These are phyloP conservation scores for Cryptosporidium ryanae DNA, from an alignment of 169 alveolate genomes.

Conservation along the genomic window DNA sequence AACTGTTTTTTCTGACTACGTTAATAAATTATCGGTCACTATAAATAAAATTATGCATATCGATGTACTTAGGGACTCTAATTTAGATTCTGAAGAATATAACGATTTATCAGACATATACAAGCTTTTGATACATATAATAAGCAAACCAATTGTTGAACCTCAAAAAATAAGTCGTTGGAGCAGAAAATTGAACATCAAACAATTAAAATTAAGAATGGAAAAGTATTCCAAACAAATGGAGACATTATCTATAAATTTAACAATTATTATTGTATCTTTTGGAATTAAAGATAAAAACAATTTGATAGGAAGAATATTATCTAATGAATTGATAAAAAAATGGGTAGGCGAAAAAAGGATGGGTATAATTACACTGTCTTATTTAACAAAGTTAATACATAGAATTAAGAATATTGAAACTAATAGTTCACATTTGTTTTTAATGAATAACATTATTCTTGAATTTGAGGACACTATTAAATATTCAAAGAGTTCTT, in stretches of 20 bases:
- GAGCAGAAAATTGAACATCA: constrained; percentile 40
- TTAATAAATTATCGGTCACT: constrained; percentile 1
- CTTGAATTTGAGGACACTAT: constrained; percentile 19
- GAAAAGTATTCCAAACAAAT: constrained; percentile 35
- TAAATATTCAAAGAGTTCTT: constrained; percentile 24
- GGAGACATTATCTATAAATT: constrained; percentile 41
- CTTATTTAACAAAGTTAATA: constrained; percentile 38
- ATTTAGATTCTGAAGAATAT: not conserved
- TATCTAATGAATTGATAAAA: constrained; percentile 26
- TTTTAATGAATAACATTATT: constrained; percentile 12
- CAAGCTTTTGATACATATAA: constrained; percentile 40
- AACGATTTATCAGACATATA: constrained; percentile 24
- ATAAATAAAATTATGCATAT: constrained; percentile 32
- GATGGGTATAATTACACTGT: constrained; percentile 29
- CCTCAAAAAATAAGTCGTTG: constrained; percentile 68
- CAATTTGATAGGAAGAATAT: not conserved
- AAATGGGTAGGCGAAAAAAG: constrained; percentile 59
- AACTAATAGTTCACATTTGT: not conserved
- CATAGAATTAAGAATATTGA: constrained; percentile 23
- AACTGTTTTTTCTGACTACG: constrained; percentile 42
- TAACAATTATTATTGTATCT: constrained; percentile 18
- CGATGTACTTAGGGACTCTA: not conserved
- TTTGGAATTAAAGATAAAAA: constrained; percentile 17
- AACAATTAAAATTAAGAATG: constrained; percentile 26
- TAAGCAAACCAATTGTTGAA: constrained; percentile 65